Evolutionary conservation across 768 basidiomycete species (phyloP).

Genomic region (Gymnopilus dilepis): DNA sequence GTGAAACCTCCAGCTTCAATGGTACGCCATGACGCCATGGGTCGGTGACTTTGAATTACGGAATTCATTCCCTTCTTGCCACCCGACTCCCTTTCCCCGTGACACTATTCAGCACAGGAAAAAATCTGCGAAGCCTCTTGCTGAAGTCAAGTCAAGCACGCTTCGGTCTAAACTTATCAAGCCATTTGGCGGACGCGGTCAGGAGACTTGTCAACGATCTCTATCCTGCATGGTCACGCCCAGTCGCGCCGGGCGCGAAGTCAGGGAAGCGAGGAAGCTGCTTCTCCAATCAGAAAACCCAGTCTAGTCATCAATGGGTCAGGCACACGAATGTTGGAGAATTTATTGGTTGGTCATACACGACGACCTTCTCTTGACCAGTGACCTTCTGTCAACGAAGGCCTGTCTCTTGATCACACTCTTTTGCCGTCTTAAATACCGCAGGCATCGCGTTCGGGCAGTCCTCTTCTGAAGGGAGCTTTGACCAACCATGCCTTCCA

Average conservation of each 20-base stretch:
- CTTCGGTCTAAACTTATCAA: background rate
- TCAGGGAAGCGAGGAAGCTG: constrained; percentile 2
- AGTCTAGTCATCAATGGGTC: constrained; percentile 7
- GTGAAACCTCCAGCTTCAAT: too few species aligned
- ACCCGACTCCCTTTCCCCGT: too few species aligned
- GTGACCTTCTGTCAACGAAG: constrained; percentile 5
- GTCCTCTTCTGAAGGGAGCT: background rate
- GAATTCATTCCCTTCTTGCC: too few species aligned
- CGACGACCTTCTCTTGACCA: background rate
- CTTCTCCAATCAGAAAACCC: constrained; percentile 10
- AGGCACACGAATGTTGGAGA: constrained; percentile 4
- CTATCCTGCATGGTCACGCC: background rate
- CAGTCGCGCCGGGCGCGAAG: constrained; percentile 6
- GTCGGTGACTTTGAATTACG: too few species aligned
- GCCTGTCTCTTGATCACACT: constrained; percentile 1
- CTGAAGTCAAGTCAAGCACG: constrained; percentile 5
- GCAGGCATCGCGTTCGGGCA: constrained; percentile 7
- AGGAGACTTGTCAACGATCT: constrained; percentile 2
- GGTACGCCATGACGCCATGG: too few species aligned
- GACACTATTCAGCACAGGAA: constrained; percentile 6
- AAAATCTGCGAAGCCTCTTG: constrained; percentile 10
- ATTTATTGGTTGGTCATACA: constrained; percentile 10
- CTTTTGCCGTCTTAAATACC: constrained; percentile 13
- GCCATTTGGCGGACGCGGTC: background rate
- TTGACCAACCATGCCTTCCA: constrained; percentile 26